Percentiles rank a stretch among this genome's conserved stretches.
phyloP scores from a whole-genome alignment of 352 stramenopile species.

The Thalassiosira mediterranea region DNA sequence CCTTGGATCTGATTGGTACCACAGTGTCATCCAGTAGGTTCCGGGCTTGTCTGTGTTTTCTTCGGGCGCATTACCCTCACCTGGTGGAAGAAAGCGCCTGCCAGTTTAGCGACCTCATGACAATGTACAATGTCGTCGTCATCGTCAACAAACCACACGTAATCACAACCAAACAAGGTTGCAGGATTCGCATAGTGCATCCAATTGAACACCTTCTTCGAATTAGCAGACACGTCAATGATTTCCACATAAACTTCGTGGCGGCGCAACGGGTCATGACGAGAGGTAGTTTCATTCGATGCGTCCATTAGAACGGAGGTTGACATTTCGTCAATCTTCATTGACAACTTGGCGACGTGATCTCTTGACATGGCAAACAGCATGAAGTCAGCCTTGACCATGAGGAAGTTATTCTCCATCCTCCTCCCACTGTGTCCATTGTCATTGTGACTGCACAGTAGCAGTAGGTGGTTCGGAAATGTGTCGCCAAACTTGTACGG shows the following conservation, averaged over 20 bases:
- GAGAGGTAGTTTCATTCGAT: too few species aligned
- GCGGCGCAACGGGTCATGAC: not conserved
- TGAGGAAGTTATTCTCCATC: not conserved
- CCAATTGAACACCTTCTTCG: not conserved
- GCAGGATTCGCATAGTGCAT: not conserved
- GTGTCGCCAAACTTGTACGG: too few species aligned
- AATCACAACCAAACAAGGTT: not conserved
- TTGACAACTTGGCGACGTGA: too few species aligned
- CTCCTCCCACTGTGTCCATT: too few species aligned
- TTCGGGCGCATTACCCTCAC: not conserved
- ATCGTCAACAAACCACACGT: conserved; percentile 7
- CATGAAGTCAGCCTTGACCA: not conserved
- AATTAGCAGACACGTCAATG: not conserved
- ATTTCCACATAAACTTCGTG: not conserved
- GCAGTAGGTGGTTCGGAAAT: conserved; percentile 5
- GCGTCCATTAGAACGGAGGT: not conserved
- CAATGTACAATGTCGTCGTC: too few species aligned
- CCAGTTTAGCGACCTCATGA: not conserved
- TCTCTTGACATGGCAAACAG: conserved; percentile 1
- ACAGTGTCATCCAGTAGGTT: too few species aligned
- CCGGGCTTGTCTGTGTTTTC: not conserved
- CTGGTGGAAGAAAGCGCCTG: not conserved
- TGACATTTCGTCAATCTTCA: too few species aligned
- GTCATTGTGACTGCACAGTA: not conserved
- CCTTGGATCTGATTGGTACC: too few species aligned